Evolutionary conservation across 306 rosid species (phyloP).

Genomic region (Trichosanthes truncata): DNA sequence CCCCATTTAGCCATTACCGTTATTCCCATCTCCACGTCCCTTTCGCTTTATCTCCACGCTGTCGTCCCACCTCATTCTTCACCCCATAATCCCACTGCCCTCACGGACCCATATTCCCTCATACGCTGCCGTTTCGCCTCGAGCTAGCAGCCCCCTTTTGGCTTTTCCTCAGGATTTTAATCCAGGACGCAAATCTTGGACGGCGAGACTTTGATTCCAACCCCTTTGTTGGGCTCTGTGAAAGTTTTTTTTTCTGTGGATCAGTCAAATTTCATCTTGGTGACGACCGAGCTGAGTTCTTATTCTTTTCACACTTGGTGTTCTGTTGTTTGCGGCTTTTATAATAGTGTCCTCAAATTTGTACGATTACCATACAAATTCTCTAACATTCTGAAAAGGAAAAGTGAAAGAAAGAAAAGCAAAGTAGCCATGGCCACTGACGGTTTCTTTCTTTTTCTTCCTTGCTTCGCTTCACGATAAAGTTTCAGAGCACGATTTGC

Average conservation of each 20-base stretch:
- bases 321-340: background rate
- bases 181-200: background rate
- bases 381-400: background rate
- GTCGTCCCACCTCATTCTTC: background rate
- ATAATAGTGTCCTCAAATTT: background rate
- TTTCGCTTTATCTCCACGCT: background rate
- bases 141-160: background rate
- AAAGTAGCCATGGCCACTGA: background rate
- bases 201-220: background rate
- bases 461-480: conserved; percentile 6
- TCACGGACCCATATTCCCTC: background rate
- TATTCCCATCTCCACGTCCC: conserved; percentile 2
- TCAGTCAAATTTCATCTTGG: background rate
- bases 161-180: background rate
- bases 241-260: background rate
- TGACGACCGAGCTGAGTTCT: background rate
- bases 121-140: background rate
- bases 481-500: background rate
- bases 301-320: background rate
- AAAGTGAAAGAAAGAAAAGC: background rate
- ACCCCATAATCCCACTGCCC: too few relatives aligned
- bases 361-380: background rate
- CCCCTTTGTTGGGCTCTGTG: background rate
- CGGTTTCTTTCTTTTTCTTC: background rate
- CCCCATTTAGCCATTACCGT: background rate